phyloP scores from a whole-genome alignment of 2,329 filamentous ascomycete genomes.

The Rhynchosporium agropyri region DNA sequence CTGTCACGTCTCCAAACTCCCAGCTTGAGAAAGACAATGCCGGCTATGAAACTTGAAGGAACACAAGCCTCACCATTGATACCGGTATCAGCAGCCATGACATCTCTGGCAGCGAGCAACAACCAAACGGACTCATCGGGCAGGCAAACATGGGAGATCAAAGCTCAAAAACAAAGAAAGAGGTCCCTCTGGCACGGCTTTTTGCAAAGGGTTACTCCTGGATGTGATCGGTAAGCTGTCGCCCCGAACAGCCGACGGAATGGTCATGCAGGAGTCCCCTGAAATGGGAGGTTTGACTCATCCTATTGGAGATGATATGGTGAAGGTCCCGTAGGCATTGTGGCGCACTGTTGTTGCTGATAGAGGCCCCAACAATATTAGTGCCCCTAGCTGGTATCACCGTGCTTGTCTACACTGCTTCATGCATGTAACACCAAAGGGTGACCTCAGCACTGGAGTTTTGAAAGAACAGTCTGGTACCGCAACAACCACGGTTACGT shows the following conservation, averaged over 20 bases:
- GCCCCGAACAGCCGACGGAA: slow-evolving; percentile 13
- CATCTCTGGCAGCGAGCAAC: neutral
- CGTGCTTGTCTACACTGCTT: slow-evolving; percentile 28
- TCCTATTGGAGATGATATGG: neutral
- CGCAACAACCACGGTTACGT: slow-evolving; percentile 17
- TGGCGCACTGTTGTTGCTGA: slow-evolving; percentile 33
- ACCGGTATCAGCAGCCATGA: neutral
- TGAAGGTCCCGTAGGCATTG: slow-evolving; percentile 19
- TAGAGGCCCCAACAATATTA: slow-evolving; percentile 26
- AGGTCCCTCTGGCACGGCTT: slow-evolving; percentile 4
- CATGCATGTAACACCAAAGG: neutral
- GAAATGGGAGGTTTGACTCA: slow-evolving; percentile 24
- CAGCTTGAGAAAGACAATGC: too few species aligned
- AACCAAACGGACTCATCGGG: neutral
- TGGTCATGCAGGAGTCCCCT: slow-evolving; percentile 21
- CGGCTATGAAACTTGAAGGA: too few species aligned
- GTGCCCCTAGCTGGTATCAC: slow-evolving; percentile 28
- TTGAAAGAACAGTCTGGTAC: slow-evolving; percentile 12
- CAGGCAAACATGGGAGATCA: neutral
- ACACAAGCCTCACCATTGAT: neutral
- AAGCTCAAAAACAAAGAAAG: neutral
- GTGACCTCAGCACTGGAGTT: slow-evolving; percentile 19
- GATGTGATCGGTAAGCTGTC: slow-evolving; percentile 17
- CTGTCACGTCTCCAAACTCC: neutral
- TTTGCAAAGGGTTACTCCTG: slow-evolving; percentile 22